Percentiles rank a stretch among this genome's conserved stretches.
Evolutionary conservation across 208 protist species (phyloP).

Genomic region (Trypanosomatidae sp.): DNA sequence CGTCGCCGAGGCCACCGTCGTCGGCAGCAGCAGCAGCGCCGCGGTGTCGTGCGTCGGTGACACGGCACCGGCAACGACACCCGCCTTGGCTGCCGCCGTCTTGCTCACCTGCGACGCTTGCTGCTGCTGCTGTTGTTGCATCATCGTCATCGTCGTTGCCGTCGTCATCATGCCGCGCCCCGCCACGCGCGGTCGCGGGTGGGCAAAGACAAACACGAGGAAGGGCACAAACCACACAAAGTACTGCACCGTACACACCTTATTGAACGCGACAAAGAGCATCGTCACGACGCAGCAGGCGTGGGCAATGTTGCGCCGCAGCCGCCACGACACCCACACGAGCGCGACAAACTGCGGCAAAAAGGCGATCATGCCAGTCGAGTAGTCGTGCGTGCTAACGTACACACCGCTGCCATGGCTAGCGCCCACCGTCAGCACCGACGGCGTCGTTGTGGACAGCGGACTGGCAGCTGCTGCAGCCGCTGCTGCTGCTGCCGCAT

Average conservation of each 20-base stretch:
- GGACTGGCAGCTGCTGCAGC: too few relatives aligned
- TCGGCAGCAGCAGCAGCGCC: too few relatives aligned
- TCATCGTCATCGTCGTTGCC: too few relatives aligned
- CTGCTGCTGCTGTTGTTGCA: too few relatives aligned
- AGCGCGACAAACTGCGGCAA: slow-evolving; percentile 72
- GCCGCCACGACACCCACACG: slow-evolving; percentile 46
- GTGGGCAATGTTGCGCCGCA: slow-evolving; percentile 59
- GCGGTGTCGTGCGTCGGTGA: too few relatives aligned
- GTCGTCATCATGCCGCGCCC: too few relatives aligned
- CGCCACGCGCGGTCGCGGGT: slow-evolving; percentile 13
- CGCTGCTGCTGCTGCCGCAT: too few relatives aligned
- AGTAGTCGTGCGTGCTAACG: slow-evolving; percentile 31
- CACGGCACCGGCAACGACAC: too few relatives aligned
- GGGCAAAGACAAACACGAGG: slow-evolving; percentile 60
- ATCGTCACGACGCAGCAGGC: slow-evolving; percentile 76
- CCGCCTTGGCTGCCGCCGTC: too few relatives aligned
- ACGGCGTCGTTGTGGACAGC: too few relatives aligned
- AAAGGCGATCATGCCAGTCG: slow-evolving; percentile 67
- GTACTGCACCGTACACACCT: slow-evolving; percentile 93
- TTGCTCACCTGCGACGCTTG: too few relatives aligned
- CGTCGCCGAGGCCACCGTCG: slow-evolving; percentile 3
- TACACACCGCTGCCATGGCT: too few relatives aligned
- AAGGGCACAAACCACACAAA: slow-evolving; percentile 91
- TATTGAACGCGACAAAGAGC: slow-evolving; percentile 91
- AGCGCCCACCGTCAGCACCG: slow-evolving; percentile 24